Conservation (phyloP, 768 basidiomycete species). For the Plicaturopsis crispa region DNA sequence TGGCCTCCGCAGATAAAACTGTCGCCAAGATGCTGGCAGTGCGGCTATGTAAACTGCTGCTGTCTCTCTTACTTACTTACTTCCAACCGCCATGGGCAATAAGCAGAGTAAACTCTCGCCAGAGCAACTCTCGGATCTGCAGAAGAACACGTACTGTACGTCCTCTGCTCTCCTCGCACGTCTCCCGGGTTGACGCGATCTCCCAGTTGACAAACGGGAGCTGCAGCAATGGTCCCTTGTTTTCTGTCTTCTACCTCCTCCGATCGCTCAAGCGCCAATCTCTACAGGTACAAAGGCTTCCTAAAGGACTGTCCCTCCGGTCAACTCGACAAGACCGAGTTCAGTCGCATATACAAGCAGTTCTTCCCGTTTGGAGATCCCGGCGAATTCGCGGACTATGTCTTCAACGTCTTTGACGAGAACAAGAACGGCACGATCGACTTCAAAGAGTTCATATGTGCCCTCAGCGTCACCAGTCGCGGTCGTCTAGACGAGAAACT, state of each 20-base stretch:
- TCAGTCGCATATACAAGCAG: constrained; percentile 97
- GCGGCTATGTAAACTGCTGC: no score
- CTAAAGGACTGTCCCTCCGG: constrained; percentile 98
- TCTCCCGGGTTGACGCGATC: constrained; percentile 10
- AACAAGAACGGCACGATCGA: constrained; percentile 97
- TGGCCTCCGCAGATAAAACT: constrained; percentile 4
- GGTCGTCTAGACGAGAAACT: constrained; percentile 96
- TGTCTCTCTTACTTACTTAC: no score
- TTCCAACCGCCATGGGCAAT: constrained; percentile 77
- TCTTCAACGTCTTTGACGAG: constrained; percentile 96
- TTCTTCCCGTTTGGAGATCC: constrained; percentile 99
- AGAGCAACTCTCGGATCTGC: constrained; percentile 90
- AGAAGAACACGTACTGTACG: constrained; percentile 97
- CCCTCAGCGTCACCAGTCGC: constrained; percentile 89
- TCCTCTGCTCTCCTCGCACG: constrained; percentile 10
- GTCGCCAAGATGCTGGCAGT: no score
- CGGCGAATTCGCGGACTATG: constrained; percentile 92
- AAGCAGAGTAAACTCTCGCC: constrained; percentile 91
- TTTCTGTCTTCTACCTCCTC: constrained; percentile 6
- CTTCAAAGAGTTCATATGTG: constrained; percentile 99
- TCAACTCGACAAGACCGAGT: constrained; percentile 91
- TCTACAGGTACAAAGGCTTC: constrained; percentile 94
- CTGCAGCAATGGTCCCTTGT: constrained; percentile 80
- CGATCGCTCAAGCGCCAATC: constrained; percentile 10
- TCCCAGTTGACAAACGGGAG: constrained; percentile 88